Conservation (phyloP, 768 basidiomycete species). For the Harrya chromipes region DNA sequence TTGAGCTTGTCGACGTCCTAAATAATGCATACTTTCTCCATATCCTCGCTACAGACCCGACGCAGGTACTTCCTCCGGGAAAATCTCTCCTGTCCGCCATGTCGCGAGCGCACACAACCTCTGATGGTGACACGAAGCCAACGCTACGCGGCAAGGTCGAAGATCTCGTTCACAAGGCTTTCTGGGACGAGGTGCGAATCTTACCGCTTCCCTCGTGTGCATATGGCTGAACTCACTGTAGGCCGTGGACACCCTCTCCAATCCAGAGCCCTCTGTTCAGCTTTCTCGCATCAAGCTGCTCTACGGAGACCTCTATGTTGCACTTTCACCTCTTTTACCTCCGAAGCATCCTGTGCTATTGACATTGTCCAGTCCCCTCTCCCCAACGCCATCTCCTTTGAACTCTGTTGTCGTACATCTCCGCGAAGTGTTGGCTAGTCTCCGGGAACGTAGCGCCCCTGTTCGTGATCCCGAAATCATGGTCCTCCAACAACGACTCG, state of each 20-base stretch:
- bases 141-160: conserved; percentile 48
- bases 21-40: conserved; percentile 67
- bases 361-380: conserved; percentile 53
- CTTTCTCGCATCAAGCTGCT: conserved; percentile 55
- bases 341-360: conserved; percentile 46
- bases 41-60: conserved; percentile 60
- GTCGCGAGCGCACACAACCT: conserved; percentile 25
- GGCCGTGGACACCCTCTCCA: conserved; percentile 56
- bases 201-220: conserved; percentile 3
- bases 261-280: conserved; percentile 55
- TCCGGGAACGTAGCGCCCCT: conserved; percentile 66
- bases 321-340: conserved; percentile 58
- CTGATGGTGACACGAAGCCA: conserved; percentile 19
- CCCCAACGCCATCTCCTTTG: conserved; percentile 68
- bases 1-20: conserved; percentile 53
- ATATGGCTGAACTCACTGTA: conserved; percentile 31
- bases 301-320: conserved; percentile 50
- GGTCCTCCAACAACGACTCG: conserved; percentile 35
- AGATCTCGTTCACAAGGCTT: conserved; percentile 54
- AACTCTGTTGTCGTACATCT: conserved; percentile 53
- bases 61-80: conserved; percentile 60
- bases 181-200: conserved; percentile 68
- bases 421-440: conserved; percentile 47
- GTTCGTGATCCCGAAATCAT: conserved; percentile 56
- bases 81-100: conserved; percentile 72